Percentiles rank a stretch among this genome's conserved stretches.
Conservation (phyloP, 106 monocot genomes). For the Iris macrosiphon region DNA sequence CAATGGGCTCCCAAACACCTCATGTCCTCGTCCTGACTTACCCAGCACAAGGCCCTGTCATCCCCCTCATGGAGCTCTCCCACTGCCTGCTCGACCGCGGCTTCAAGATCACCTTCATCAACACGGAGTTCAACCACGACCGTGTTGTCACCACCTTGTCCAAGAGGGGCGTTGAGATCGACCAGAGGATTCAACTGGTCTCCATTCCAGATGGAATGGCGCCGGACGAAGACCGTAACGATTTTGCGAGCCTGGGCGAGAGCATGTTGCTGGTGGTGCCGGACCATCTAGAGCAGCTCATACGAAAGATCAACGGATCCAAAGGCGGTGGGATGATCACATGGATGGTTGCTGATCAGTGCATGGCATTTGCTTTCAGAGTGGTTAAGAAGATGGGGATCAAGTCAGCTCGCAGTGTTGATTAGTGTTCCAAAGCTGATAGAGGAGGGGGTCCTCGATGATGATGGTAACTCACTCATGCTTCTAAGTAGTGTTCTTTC, state of each 20-base stretch:
- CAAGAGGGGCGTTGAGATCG: background rate
- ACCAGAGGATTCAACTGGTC: constrained; percentile 3
- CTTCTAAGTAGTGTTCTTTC: too few relatives aligned
- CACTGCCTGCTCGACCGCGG: constrained; percentile 24
- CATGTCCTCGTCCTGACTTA: constrained; percentile 37
- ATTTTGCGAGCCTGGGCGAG: constrained; percentile 9
- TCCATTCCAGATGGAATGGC: constrained; percentile 31
- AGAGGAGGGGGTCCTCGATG: constrained; percentile 23
- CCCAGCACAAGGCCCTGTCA: constrained; percentile 42
- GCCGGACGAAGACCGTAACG: constrained; percentile 13
- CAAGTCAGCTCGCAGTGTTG: background rate
- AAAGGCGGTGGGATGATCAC: constrained; percentile 8
- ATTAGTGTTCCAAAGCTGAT: constrained; percentile 28
- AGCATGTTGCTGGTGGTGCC: constrained; percentile 8
- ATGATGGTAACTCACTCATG: constrained; percentile 9
- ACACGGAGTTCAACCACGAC: constrained; percentile 32
- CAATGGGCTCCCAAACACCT: constrained; percentile 15
- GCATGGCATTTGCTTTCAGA: constrained; percentile 28
- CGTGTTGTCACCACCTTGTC: constrained; percentile 5
- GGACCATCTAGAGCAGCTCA: constrained; percentile 15
- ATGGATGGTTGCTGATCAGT: constrained; percentile 29
- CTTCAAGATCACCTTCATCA: constrained; percentile 44
- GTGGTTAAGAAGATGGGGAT: constrained; percentile 25
- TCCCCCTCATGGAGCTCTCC: constrained; percentile 34
- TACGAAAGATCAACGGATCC: constrained; percentile 4